phyloP scores from a whole-genome alignment of 768 basidiomycete genomes.

The Naematelia aurantialba region DNA sequence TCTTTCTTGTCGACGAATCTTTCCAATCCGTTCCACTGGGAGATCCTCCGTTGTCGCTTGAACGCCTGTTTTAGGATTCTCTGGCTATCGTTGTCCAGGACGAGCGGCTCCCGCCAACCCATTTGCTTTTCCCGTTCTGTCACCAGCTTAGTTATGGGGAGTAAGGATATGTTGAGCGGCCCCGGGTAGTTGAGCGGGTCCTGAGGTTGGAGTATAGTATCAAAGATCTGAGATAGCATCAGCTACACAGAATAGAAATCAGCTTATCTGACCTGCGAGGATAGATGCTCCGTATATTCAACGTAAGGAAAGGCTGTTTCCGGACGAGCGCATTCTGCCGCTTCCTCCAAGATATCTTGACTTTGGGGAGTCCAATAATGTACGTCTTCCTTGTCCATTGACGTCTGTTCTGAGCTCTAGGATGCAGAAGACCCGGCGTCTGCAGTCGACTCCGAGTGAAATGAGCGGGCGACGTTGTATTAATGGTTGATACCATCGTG shows the following conservation, averaged over 20 bases:
- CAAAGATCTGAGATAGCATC: background rate
- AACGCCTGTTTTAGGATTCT: background rate
- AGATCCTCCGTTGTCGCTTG: background rate
- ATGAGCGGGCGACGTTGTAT: no score
- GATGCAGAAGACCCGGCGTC: no score
- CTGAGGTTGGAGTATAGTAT: background rate
- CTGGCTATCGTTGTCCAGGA: background rate
- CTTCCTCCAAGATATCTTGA: background rate
- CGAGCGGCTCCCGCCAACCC: background rate
- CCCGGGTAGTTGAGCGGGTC: background rate
- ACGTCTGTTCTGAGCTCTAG: no score
- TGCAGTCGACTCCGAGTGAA: no score
- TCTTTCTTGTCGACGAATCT: background rate
- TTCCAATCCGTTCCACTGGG: background rate
- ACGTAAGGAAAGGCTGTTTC: conserved; percentile 5
- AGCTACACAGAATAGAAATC: background rate
- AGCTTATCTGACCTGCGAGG: conserved; percentile 3
- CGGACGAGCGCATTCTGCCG: background rate
- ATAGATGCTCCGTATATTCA: conserved; percentile 15
- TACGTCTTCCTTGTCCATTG: no score
- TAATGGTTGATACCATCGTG: no score
- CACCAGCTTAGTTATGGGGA: background rate
- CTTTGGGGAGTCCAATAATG: background rate
- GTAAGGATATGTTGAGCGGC: background rate
- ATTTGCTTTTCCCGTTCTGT: background rate